Conservation (phyloP, 495 filamentous ascomycete genomes). For the Penicillium bialowiezense region DNA sequence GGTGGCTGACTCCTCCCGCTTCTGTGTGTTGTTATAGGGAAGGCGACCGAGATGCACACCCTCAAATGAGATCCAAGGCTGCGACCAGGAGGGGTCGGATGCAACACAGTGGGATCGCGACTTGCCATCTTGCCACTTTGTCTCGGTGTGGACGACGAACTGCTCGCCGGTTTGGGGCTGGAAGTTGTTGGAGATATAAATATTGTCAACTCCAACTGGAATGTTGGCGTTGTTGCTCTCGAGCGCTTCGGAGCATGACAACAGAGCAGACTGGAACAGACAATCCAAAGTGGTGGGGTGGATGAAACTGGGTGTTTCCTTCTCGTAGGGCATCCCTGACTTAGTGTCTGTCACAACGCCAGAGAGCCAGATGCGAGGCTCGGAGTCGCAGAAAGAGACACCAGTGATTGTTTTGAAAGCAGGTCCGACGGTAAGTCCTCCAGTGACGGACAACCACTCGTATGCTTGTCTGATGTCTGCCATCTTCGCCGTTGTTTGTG, state of each 20-base stretch:
- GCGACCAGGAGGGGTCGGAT: conserved; percentile 13
- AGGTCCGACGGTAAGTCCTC: conserved; percentile 25
- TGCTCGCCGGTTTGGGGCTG: conserved; percentile 12
- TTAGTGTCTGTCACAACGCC: conserved; percentile 22
- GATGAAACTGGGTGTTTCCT: conserved; percentile 21
- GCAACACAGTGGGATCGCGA: conserved; percentile 18
- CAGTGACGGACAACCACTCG: conserved; percentile 22
- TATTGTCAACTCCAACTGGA: conserved; percentile 20
- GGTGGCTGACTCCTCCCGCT: conserved; percentile 5
- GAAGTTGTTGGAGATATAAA: conserved; percentile 18
- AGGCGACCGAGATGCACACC: conserved; percentile 22
- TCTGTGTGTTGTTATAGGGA: conserved; percentile 18
- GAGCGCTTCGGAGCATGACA: conserved; percentile 18
- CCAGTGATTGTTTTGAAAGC: conserved; percentile 19
- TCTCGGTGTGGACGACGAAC: conserved; percentile 19
- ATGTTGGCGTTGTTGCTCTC: conserved; percentile 18
- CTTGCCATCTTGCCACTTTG: conserved; percentile 11
- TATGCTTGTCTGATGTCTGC: conserved; percentile 15
- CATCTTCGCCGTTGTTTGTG: conserved; percentile 8
- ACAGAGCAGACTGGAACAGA: conserved; percentile 28
- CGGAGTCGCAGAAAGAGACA: conserved; percentile 18
- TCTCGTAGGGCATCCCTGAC: conserved; percentile 19
- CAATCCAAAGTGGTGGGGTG: conserved; percentile 35
- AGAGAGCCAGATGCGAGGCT: conserved; percentile 15
- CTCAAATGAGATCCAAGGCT: conserved; percentile 20